Percentiles rank a stretch among this genome's conserved stretches.
Conservation (phyloP, 78 protist genomes). For the Cyanophora paradoxa region DNA sequence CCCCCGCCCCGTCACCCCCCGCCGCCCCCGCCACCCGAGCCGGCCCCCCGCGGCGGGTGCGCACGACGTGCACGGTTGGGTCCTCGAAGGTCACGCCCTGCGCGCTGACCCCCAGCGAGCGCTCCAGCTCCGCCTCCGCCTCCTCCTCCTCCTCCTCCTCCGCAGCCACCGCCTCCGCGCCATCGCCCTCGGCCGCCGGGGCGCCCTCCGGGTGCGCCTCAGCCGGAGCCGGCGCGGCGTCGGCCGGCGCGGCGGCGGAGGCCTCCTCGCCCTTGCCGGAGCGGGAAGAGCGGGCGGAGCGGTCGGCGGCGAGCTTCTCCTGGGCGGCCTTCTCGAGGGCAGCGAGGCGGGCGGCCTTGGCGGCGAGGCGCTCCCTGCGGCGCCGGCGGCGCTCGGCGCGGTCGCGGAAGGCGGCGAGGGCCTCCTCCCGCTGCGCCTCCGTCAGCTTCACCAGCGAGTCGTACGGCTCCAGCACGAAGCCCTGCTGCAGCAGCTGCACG, state of each 20-base stretch:
- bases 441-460: background rate
- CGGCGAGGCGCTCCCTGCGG: no score
- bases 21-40: background rate
- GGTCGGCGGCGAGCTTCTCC: background rate
- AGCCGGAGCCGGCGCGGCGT: background rate
- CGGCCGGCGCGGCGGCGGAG: background rate
- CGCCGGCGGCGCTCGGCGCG: background rate
- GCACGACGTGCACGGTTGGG: background rate
- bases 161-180: background rate
- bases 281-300: no score
- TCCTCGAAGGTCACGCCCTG: background rate
- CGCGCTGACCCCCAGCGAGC: background rate
- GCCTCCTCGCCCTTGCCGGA: background rate
- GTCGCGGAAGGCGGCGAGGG: no score
- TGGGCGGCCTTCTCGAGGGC: background rate
- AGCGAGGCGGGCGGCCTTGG: no score
- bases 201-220: background rate
- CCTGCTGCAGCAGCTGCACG: background rate
- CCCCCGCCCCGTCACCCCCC: background rate
- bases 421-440: background rate
- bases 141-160: slow-evolving; percentile 4
- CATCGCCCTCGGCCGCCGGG: background rate
- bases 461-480: slow-evolving; percentile 17
- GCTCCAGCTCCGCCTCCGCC: background rate
- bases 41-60: background rate